Conservation (phyloP, 208 protist genomes). For the Herpetomonas tarakana region DNA sequence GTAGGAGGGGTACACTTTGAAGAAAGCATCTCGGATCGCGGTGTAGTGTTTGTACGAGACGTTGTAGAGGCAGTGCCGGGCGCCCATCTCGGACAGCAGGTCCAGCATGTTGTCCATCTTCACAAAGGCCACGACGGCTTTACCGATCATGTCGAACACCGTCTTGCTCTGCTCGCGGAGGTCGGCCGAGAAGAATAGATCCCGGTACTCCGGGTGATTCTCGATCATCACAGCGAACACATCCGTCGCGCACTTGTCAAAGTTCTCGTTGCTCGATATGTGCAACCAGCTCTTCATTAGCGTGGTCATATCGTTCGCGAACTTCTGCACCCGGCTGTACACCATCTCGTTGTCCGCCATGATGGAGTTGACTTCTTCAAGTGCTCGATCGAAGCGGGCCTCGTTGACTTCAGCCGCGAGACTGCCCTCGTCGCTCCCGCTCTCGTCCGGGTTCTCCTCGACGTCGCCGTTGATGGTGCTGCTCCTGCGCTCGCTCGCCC, state of each 20-base stretch:
- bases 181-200: constrained; percentile 5
- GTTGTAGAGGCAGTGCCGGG: constrained; percentile 21
- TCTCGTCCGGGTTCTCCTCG: too few species aligned
- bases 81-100: constrained; percentile 26
- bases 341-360: constrained; percentile 8
- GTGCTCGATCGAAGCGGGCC: constrained; percentile 3
- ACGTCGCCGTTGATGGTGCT: too few species aligned
- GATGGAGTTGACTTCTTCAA: constrained; percentile 3
- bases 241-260: constrained; percentile 11
- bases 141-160: constrained; percentile 23
- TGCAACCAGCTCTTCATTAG: constrained; percentile 20
- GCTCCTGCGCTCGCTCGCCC: too few species aligned
- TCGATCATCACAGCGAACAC: constrained; percentile 13
- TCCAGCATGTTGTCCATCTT: constrained; percentile 15
- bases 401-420: not conserved
- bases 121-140: constrained; percentile 17
- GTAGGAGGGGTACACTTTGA: constrained; percentile 7
- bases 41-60: constrained; percentile 11
- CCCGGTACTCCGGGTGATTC: constrained; percentile 10
- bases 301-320: constrained; percentile 1
- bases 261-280: constrained; percentile 10
- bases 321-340: constrained; percentile 9
- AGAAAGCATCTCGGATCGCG: constrained; percentile 16
- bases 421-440: not conserved
- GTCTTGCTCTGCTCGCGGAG: constrained; percentile 5